Percentiles rank a stretch among this genome's conserved stretches.
These are phyloP conservation scores for Butyriboletus loyo DNA, from an alignment of 768 basidiomycete species.

Conservation along the genomic window DNA sequence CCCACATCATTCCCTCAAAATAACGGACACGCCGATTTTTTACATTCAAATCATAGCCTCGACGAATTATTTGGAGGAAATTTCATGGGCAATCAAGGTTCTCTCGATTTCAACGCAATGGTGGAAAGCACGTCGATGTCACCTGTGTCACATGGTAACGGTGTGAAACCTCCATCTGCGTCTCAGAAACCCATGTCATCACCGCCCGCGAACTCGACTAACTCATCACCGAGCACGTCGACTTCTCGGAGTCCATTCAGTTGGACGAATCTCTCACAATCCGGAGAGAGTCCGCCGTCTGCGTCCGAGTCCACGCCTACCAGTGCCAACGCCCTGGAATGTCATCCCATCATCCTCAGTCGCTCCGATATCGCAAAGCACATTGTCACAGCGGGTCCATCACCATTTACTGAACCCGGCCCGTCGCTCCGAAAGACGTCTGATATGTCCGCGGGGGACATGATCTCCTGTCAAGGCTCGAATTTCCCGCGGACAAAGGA, in stretches of 20 bases:
- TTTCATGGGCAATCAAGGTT: constrained; percentile 30
- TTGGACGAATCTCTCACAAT: constrained; percentile 25
- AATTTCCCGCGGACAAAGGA: constrained; percentile 65
- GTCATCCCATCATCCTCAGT: constrained; percentile 25
- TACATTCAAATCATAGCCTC: constrained; percentile 27
- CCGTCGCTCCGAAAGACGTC: constrained; percentile 40
- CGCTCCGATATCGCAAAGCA: constrained; percentile 49
- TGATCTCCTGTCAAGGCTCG: constrained; percentile 66
- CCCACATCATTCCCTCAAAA: constrained; percentile 19
- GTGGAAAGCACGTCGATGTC: constrained; percentile 31
- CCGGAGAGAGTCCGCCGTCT: constrained; percentile 35
- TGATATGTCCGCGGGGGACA: constrained; percentile 44
- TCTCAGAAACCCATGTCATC: constrained; percentile 19
- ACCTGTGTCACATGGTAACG: constrained; percentile 49
- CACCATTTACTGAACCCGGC: constrained; percentile 46
- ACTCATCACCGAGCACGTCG: constrained; percentile 28
- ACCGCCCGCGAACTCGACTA: constrained; percentile 16
- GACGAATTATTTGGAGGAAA: constrained; percentile 47
- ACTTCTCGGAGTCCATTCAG: constrained; percentile 25
- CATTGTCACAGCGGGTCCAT: constrained; percentile 56
- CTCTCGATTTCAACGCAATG: constrained; percentile 34
- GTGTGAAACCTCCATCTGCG: constrained; percentile 11
- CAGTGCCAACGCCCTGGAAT: constrained; percentile 29
- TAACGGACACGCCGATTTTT: constrained; percentile 21
- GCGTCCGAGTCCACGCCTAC: constrained; percentile 31